These are phyloP conservation scores for Arthrobotrys sinensis DNA, from an alignment of 2,329 filamentous ascomycete species.

Conservation along the genomic window DNA sequence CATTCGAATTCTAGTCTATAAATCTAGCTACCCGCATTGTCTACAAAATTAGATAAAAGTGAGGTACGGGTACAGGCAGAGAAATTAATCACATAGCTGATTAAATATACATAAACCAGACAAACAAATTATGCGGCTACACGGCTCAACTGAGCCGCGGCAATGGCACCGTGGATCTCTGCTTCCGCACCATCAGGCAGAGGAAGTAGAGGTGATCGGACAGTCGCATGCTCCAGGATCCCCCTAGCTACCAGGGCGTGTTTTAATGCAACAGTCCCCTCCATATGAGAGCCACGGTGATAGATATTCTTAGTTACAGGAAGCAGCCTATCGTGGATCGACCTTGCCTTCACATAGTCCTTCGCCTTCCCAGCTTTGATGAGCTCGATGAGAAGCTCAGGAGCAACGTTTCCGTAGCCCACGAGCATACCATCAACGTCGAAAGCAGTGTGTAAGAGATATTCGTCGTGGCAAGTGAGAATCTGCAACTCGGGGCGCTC, in stretches of 20 bases:
- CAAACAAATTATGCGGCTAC: neutral
- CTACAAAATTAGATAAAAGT: too few species aligned
- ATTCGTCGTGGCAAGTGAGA: slow-evolving; percentile 72
- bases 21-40: too few species aligned
- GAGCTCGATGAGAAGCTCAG: slow-evolving; percentile 71
- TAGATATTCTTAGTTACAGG: slow-evolving; percentile 73
- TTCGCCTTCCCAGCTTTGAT: slow-evolving; percentile 71
- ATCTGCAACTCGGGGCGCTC: slow-evolving; percentile 71
- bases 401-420: slow-evolving; percentile 73
- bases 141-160: slow-evolving; percentile 64
- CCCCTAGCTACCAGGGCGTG: slow-evolving; percentile 72
- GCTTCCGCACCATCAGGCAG: slow-evolving; percentile 68
- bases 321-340: slow-evolving; percentile 71
- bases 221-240: slow-evolving; percentile 71
- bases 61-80: neutral
- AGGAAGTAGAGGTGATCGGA: slow-evolving; percentile 71
- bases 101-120: neutral
- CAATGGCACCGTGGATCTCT: slow-evolving; percentile 69
- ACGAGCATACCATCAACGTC: slow-evolving; percentile 73
- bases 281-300: slow-evolving; percentile 73
- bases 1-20: too few species aligned
- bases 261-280: slow-evolving; percentile 72
- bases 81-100: neutral
- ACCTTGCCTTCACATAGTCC: slow-evolving; percentile 70
- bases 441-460: slow-evolving; percentile 72